Conservation (phyloP, 345 rosid species). For the Linum tenue region DNA sequence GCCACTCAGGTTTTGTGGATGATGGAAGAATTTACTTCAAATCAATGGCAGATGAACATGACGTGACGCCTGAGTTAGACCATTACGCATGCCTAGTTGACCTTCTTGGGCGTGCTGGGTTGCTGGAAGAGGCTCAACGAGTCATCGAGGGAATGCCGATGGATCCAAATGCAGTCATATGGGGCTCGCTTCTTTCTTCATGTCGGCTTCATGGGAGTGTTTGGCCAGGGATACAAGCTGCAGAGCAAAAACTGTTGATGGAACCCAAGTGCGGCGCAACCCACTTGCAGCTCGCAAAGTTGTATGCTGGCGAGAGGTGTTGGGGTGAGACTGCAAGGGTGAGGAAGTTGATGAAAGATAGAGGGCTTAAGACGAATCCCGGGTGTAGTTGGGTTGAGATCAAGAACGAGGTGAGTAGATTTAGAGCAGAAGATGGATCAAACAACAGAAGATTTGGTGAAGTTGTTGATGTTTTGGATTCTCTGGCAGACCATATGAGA, state of each 20-base stretch:
- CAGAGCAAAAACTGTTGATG: slow-evolving; percentile 57
- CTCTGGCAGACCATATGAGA: slow-evolving; percentile 47
- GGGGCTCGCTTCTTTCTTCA: slow-evolving; percentile 84
- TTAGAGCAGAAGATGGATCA: slow-evolving; percentile 62
- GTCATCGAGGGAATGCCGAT: slow-evolving; percentile 58
- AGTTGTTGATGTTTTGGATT: slow-evolving; percentile 36
- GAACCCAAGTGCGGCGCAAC: slow-evolving; percentile 77
- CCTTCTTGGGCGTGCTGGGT: slow-evolving; percentile 77
- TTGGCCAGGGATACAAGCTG: slow-evolving; percentile 75
- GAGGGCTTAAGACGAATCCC: slow-evolving; percentile 50
- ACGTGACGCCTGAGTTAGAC: slow-evolving; percentile 48
- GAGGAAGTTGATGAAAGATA: slow-evolving; percentile 79
- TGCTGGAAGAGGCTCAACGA: slow-evolving; percentile 57
- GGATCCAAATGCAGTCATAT: slow-evolving; percentile 57
- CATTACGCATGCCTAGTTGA: slow-evolving; percentile 88
- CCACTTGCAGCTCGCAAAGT: slow-evolving; percentile 65
- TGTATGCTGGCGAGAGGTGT: slow-evolving; percentile 53
- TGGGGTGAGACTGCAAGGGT: slow-evolving; percentile 70
- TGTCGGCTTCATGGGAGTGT: slow-evolving; percentile 61
- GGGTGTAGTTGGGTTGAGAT: slow-evolving; percentile 92
- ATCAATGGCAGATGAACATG: slow-evolving; percentile 40
- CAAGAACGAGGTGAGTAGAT: slow-evolving; percentile 46
- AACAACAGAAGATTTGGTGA: slow-evolving; percentile 23
- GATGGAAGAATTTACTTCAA: slow-evolving; percentile 48
- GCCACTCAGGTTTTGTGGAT: slow-evolving; percentile 69